Evolutionary conservation across 768 basidiomycete genomes (phyloP).

Genomic region (Brasilioporus rufonigricans): DNA sequence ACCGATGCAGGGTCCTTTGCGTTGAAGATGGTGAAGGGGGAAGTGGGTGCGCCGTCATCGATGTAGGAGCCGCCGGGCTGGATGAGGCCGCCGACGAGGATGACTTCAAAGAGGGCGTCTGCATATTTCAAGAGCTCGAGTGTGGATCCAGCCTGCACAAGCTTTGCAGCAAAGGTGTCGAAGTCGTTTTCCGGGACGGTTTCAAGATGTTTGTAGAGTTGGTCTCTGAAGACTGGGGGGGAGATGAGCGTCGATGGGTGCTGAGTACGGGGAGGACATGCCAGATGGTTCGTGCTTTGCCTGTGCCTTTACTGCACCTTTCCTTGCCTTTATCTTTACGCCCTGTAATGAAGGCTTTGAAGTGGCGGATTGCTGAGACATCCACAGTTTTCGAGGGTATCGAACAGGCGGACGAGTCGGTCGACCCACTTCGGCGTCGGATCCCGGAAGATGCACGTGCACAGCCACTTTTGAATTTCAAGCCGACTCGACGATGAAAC

Average conservation of each 20-base stretch:
- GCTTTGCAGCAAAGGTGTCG: slow-evolving; percentile 76
- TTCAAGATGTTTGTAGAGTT: slow-evolving; percentile 88
- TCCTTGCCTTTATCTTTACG: slow-evolving; percentile 91
- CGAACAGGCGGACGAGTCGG: background rate
- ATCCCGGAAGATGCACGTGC: background rate
- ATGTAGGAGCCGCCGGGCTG: slow-evolving; percentile 93
- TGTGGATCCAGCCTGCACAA: slow-evolving; percentile 87
- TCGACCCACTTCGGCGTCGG: background rate
- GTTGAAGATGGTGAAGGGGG: slow-evolving; percentile 86
- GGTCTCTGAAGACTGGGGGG: slow-evolving; percentile 81
- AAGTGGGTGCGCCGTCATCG: slow-evolving; percentile 81
- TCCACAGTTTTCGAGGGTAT: slow-evolving; percentile 58
- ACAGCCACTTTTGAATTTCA: background rate
- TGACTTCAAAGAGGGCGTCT: slow-evolving; percentile 92
- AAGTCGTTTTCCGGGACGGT: slow-evolving; percentile 78
- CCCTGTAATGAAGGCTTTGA: slow-evolving; percentile 90
- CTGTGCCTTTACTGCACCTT: slow-evolving; percentile 88
- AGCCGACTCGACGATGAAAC: background rate
- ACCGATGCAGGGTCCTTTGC: slow-evolving; percentile 75
- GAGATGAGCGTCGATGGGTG: slow-evolving; percentile 10
- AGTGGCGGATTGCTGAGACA: slow-evolving; percentile 86
- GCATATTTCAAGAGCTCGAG: slow-evolving; percentile 98
- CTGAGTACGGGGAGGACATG: slow-evolving; percentile 21
- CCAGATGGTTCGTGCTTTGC: slow-evolving; percentile 91
- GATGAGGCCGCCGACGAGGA: slow-evolving; percentile 92